Evolutionary conservation across 345 rosid genomes (phyloP).

Genomic region (Barbarea vulgaris): DNA sequence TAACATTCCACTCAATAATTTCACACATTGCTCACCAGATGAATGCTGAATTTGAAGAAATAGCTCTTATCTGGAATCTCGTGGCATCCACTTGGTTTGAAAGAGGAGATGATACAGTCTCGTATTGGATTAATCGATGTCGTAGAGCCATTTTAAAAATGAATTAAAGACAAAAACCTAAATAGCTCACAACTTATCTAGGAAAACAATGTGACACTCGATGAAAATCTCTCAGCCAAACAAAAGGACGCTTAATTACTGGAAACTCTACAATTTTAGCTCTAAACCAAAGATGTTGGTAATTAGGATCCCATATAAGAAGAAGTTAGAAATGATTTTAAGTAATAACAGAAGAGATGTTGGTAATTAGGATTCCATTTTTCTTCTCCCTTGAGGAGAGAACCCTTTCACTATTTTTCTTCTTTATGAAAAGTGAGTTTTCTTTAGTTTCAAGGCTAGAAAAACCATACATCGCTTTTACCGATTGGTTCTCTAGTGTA

Average conservation of each 20-base stretch:
- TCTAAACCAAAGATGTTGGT: background rate
- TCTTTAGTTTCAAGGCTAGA: no score
- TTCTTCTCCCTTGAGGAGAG: no score
- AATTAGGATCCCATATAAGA: background rate
- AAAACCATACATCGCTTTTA: no score
- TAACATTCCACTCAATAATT: background rate
- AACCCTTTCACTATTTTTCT: no score
- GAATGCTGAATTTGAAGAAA: background rate
- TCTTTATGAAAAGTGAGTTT: no score
- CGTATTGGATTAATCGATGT: background rate
- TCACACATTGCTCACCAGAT: background rate
- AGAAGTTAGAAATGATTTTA: background rate
- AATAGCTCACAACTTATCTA: background rate
- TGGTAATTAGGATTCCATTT: no score
- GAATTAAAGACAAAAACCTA: background rate
- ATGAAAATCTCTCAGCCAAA: background rate
- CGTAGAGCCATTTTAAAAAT: background rate
- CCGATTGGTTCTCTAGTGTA: no score
- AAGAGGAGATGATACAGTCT: background rate
- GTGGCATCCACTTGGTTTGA: background rate
- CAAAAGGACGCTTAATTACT: background rate
- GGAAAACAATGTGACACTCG: background rate
- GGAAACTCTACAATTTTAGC: background rate
- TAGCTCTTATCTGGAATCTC: background rate
- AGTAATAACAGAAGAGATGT: no score